A percentile compares a stretch with the other conserved stretches of the same genome.
phyloP scores from a whole-genome alignment of 2,329 filamentous ascomycete species.

The Beauveria sp. region DNA sequence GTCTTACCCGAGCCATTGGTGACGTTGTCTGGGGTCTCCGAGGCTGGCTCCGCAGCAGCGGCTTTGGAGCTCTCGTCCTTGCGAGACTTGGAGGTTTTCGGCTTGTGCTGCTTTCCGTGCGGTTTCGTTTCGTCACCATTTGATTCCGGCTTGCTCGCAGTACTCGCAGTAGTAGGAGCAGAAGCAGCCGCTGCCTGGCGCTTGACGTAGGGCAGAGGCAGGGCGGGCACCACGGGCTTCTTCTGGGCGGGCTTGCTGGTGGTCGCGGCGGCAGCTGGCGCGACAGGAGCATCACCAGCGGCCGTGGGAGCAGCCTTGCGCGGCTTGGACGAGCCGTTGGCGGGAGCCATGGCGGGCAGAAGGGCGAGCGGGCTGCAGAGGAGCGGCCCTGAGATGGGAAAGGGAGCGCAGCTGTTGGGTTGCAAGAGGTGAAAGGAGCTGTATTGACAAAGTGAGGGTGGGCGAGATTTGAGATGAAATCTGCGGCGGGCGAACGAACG shows the following conservation, averaged over 20 bases:
- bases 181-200: conserved; percentile 26
- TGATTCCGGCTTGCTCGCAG: conserved; percentile 13
- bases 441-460: not conserved
- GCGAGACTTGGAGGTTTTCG: not conserved
- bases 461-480: conserved; percentile 9
- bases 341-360: conserved; percentile 12
- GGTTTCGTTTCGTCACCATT: not conserved
- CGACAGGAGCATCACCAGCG: not conserved
- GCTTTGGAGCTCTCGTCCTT: conserved; percentile 4
- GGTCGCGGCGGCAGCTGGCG: conserved; percentile 7
- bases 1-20: conserved; percentile 4
- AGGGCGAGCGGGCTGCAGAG: conserved; percentile 9
- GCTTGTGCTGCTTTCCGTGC: conserved; percentile 4
- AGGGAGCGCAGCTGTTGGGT: not conserved
- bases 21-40: not conserved
- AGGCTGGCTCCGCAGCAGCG: conserved; percentile 3
- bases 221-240: conserved; percentile 30
- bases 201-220: conserved; percentile 32
- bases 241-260: conserved; percentile 16
- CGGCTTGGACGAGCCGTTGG: conserved; percentile 24
- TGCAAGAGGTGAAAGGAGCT: not conserved
- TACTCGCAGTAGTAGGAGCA: conserved; percentile 14
- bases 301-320: conserved; percentile 21
- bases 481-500: conserved; percentile 1
- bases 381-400: conserved; percentile 6